Evolutionary conservation across 805 yeast genomes (phyloP), one percentile per base, ranked within the genome.

Genomic region (Debaryomyces hansenii): DNA sequence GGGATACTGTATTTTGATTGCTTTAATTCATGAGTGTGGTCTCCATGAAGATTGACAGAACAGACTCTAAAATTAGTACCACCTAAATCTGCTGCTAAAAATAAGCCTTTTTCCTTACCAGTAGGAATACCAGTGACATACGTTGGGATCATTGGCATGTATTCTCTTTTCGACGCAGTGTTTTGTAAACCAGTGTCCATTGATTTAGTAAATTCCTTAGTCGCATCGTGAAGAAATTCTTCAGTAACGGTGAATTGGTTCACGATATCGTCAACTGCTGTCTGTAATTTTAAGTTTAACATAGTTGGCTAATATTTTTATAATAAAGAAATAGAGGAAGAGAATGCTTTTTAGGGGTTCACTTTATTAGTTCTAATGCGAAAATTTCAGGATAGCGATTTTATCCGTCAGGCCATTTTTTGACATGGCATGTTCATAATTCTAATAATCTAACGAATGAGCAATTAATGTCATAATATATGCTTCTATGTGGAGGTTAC

Each of bases 61-160:
- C 97, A 90, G 20, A 94, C 96, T 59, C 99, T 78, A 70, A 92
- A 90, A 66, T 94, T 91, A 47, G 98, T 91, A 42, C 98, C 98
- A 51, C 99, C 99, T 44, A 92, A 75, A 62, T 92, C 98, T 4
- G 94, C 96, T 45, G 98, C 98, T 49, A 92, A 71, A 51, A 78
- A 82, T 34, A 87, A 74, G 38, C 98, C 98, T 45, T 73, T 75
- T 64, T 92, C 99, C 40, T 79, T 75, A 37, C 99, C 99, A 37
- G 77, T 79, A 18, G 99, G 99, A 46, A 89, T 78, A 9, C 79
- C 76, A 7, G 96, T 88, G 29, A 92, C 96, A 62, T 67, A 92
- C 1, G 96, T 81, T 32, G 98, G 98, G 57, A 94, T 89, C 99
- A 92, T 94, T 35, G 94, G 92, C 70, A 69, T 69, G 45, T 61